Conservation (phyloP, 2,329 filamentous ascomycete genomes). For the Diaporthe australafricana region DNA sequence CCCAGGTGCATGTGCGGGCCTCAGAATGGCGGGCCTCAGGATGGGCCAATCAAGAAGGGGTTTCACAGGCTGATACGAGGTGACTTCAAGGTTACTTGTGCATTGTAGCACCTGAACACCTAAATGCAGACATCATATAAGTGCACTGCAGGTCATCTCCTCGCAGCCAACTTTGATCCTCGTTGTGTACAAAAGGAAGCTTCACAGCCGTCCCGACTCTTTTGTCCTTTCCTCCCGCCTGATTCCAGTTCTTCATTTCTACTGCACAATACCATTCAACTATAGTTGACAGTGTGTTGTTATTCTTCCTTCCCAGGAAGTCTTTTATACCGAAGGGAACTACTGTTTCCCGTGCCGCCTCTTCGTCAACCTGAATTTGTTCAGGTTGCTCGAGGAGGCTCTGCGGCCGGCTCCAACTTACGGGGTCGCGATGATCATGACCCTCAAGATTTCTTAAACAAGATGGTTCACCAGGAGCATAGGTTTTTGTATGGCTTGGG, state of each 20-base stretch:
- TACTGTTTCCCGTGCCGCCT: not conserved
- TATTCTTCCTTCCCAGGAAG: accelerated
- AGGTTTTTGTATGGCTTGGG: not conserved
- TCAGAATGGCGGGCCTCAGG: not conserved
- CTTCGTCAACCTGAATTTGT: not conserved
- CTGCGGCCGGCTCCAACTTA: not conserved
- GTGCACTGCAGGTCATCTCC: not conserved
- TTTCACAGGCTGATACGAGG: not conserved
- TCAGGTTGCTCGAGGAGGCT: not conserved
- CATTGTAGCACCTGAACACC: not conserved
- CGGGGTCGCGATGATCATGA: not conserved
- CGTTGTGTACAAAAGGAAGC: not conserved
- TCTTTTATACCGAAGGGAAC: not conserved
- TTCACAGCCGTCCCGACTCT: not conserved
- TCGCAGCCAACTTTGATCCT: not conserved
- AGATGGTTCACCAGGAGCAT: not conserved
- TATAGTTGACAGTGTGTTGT: accelerated
- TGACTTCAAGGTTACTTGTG: not conserved
- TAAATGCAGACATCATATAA: not conserved
- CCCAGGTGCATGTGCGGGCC: not conserved
- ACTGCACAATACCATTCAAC: not conserved
- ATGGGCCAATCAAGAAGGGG: not conserved
- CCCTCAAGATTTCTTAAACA: not conserved
- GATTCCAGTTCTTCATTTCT: not conserved
- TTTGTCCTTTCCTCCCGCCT: not conserved